These are phyloP conservation scores for Fusarium chaquense DNA, from an alignment of 2,329 filamentous ascomycete species.

Conservation along the genomic window DNA sequence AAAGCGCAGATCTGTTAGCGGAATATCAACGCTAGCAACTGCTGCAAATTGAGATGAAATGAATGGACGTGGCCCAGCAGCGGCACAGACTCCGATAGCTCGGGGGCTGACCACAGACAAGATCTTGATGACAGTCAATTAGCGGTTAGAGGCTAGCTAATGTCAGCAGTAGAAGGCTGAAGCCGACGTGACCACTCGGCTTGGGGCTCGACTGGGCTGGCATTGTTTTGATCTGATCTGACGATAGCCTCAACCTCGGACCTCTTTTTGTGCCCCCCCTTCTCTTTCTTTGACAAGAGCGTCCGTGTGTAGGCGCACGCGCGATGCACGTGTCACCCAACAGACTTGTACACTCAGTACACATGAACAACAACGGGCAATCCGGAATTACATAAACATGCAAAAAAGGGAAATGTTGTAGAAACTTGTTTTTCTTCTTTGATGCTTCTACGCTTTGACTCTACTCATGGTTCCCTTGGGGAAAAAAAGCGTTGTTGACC, in stretches of 20 bases:
- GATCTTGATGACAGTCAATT: background rate
- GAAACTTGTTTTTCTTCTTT: slow-evolving; percentile 21
- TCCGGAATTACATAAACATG: slow-evolving; percentile 23
- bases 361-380: slow-evolving; percentile 17
- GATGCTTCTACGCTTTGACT: slow-evolving; percentile 24
- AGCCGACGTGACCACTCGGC: background rate
- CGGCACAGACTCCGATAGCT: slow-evolving; percentile 16
- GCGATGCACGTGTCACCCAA: slow-evolving; percentile 14
- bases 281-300: slow-evolving; percentile 1
- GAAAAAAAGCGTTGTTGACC: background rate
- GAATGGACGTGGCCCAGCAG: background rate
- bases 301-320: slow-evolving; percentile 3
- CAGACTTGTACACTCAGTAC: slow-evolving; percentile 11
- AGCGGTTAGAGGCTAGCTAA: background rate
- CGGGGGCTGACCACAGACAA: background rate
- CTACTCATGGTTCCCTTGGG: slow-evolving; percentile 1
- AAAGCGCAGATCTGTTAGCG: slow-evolving; percentile 36
- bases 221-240: slow-evolving; percentile 19
- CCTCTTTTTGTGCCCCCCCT: background rate
- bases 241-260: slow-evolving; percentile 31
- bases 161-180: slow-evolving; percentile 2
- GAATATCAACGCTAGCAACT: slow-evolving; percentile 1
- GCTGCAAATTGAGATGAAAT: slow-evolving; percentile 11
- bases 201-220: background rate
- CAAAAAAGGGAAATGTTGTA: slow-evolving; percentile 6